Conservation (phyloP, 306 rosid species). For the Bauhinia variegata region DNA sequence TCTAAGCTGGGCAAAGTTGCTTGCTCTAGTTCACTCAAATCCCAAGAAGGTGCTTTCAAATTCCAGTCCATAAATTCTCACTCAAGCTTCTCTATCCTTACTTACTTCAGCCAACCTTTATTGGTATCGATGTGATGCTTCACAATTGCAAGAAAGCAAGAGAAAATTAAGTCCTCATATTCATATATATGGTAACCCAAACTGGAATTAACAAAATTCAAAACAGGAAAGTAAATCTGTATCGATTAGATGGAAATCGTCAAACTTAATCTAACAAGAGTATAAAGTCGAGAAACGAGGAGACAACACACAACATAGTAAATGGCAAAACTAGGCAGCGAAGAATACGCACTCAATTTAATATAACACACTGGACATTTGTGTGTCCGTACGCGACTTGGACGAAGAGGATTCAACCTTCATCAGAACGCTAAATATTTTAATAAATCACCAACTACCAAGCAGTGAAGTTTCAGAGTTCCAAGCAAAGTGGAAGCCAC, state of each 20-base stretch:
- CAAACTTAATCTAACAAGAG: neutral
- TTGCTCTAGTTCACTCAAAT: slow-evolving; percentile 69
- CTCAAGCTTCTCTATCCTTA: slow-evolving; percentile 29
- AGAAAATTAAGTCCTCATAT: neutral
- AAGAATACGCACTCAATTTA: neutral
- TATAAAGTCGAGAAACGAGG: neutral
- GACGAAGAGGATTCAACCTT: slow-evolving; percentile 26
- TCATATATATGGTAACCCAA: neutral
- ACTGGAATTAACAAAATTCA: neutral
- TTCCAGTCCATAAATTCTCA: slow-evolving; percentile 86
- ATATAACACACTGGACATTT: slow-evolving; percentile 19
- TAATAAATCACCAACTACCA: slow-evolving; percentile 19
- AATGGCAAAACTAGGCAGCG: slow-evolving; percentile 1
- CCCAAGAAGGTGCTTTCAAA: slow-evolving; percentile 76
- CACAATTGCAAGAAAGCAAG: slow-evolving; percentile 29
- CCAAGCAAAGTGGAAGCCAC: slow-evolving; percentile 48
- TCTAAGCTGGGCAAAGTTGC: slow-evolving; percentile 57
- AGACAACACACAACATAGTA: neutral
- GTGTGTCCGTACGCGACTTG: neutral
- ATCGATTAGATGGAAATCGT: neutral
- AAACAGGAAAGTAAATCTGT: neutral
- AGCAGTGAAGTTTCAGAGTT: slow-evolving; percentile 21
- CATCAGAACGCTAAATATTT: slow-evolving; percentile 32
- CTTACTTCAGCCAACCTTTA: slow-evolving; percentile 36
- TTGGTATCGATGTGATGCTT: slow-evolving; percentile 9